Evolutionary conservation across 768 basidiomycete species (phyloP), one percentile per base, ranked within the genome.

Genomic region (Coprinellus micaceus): DNA sequence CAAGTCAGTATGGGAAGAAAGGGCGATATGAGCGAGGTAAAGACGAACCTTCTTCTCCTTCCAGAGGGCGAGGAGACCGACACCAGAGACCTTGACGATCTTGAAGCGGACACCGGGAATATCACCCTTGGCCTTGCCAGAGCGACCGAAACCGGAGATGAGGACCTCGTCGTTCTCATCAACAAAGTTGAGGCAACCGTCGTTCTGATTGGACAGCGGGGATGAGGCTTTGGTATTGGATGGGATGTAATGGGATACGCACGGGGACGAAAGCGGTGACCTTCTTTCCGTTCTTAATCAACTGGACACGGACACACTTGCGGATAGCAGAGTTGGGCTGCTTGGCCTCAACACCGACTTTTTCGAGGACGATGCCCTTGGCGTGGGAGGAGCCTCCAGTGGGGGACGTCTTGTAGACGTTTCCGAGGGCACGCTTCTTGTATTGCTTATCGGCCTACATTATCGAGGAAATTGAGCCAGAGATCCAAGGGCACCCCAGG

Each of bases 241-340:
- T 37, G 60, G 43, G 40, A 58, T 47, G 43, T 47, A 41, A 51
- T 33, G 25, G 37, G 48, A 15, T 10, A 84, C 91, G 64, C 67
- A 92, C 92, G 60, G 96, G 96, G 39, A 98, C 97, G 88, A 99
- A 99, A 69, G 97, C 97, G 61, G 96, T 98, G 72, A 99, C 96
- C 75, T 98, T 98, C 89, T 99, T 99, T 64, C 97, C 97, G 80
- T 99, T 99, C 85, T 99, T 99, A 76, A 99, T 98, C 65, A 99
- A 83, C 70, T 99, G 97, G 61, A 99, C 97, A 80, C 97, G 94
- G 64, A 99, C 97, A 81, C 97, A 99, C 76, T 99, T 99, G 76
- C 97, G 94, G 77, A 99, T 98, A 73, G 97, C 97, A 71, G 97
- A 99, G 85, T 99, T 99, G 78, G 97, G 97, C 77, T 99, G 97